phyloP scores from a whole-genome alignment of 257 asterid species.

The Phtheirospermum japonicum region DNA sequence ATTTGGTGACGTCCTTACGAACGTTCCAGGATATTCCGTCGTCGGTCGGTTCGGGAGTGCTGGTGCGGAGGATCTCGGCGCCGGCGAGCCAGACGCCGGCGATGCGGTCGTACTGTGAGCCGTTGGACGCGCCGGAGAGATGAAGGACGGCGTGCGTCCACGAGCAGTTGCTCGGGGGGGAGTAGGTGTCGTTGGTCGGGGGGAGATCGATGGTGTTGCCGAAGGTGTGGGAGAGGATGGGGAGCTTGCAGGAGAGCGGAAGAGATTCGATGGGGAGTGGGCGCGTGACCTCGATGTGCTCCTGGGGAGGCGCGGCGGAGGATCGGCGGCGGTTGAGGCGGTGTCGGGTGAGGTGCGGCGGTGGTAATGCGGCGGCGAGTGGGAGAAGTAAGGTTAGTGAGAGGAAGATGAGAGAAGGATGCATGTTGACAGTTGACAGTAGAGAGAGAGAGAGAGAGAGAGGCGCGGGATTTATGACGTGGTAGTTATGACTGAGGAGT shows the following conservation, averaged over 20 bases:
- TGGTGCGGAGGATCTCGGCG: conserved; percentile 79
- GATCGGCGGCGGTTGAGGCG: conserved; percentile 7
- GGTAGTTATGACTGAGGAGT: background rate
- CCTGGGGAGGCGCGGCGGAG: conserved; percentile 30
- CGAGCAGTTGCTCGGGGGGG: conserved; percentile 56
- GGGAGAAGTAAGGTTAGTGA: conserved; percentile 26
- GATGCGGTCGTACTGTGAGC: conserved; percentile 76
- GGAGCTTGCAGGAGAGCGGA: conserved; percentile 59
- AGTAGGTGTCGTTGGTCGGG: conserved; percentile 51
- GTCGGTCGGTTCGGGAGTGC: conserved; percentile 72
- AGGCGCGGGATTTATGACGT: conserved; percentile 25
- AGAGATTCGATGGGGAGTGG: conserved; percentile 54
- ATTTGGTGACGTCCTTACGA: conserved; percentile 67
- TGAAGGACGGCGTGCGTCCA: conserved; percentile 66
- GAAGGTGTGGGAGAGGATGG: conserved; percentile 53
- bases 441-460: background rate
- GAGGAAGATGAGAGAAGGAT: conserved; percentile 18
- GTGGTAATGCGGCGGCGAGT: conserved; percentile 33
- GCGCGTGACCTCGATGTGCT: conserved; percentile 45
- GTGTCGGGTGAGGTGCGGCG: conserved; percentile 33
- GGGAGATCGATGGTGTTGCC: conserved; percentile 64
- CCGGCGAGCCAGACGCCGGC: conserved; percentile 88
- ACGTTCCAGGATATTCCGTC: conserved; percentile 65
- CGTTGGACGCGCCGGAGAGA: conserved; percentile 58
- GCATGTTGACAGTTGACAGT: conserved; percentile 34